These are phyloP conservation scores for Heritiera fomes DNA, from an alignment of 345 rosid species.

Conservation along the genomic window DNA sequence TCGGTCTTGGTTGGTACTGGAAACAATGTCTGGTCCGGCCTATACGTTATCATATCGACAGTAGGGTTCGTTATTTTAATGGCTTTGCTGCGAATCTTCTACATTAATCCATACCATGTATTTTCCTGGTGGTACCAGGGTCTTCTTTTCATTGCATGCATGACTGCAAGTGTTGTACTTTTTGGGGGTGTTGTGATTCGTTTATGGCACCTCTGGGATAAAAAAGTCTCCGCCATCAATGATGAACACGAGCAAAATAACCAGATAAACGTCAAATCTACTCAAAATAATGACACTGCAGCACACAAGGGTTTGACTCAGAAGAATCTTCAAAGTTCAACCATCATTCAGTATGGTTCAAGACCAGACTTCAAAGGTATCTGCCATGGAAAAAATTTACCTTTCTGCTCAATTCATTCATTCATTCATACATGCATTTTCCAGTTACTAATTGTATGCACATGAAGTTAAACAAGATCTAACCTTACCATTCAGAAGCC, in stretches of 20 bases:
- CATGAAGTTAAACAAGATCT: not conserved
- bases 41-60: slow-evolving; percentile 54
- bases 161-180: slow-evolving; percentile 57
- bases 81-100: slow-evolving; percentile 49
- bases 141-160: slow-evolving; percentile 60
- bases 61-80: slow-evolving; percentile 54
- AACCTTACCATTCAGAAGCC: not conserved
- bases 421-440: not conserved
- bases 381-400: not conserved
- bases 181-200: slow-evolving; percentile 73
- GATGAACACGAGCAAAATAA: slow-evolving; percentile 25
- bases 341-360: slow-evolving; percentile 55
- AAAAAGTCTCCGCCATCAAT: slow-evolving; percentile 26
- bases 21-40: slow-evolving; percentile 69
- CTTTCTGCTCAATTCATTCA: not conserved
- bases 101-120: slow-evolving; percentile 56
- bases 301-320: slow-evolving; percentile 19
- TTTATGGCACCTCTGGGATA: slow-evolving; percentile 75
- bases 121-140: slow-evolving; percentile 86
- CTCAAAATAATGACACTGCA: slow-evolving; percentile 7
- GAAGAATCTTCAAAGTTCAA: slow-evolving; percentile 28
- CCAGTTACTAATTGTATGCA: not conserved
- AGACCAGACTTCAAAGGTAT: slow-evolving; percentile 87
- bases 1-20: slow-evolving; percentile 82
- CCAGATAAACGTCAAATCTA: slow-evolving; percentile 16